A percentile compares a stretch with the other conserved stretches of the same genome.
These are phyloP conservation scores for Nepenthes mirabilis DNA, from an alignment of 148 eudicot species.

Conservation along the genomic window DNA sequence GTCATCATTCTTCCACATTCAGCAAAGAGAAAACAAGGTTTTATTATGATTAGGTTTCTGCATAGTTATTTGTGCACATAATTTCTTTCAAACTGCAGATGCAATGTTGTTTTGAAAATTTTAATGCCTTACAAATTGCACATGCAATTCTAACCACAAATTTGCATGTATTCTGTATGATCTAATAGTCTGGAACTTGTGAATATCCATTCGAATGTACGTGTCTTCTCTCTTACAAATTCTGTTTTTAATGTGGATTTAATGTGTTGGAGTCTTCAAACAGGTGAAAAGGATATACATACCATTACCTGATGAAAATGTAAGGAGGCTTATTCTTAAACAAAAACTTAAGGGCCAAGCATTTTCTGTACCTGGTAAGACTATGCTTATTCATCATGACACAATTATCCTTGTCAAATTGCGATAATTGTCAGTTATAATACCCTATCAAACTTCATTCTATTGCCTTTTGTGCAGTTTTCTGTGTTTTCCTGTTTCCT, in stretches of 20 bases:
- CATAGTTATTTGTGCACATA: too few species aligned
- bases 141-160: background rate
- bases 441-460: background rate
- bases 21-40: too few species aligned
- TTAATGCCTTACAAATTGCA: too few species aligned
- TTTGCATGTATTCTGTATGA: background rate
- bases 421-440: background rate
- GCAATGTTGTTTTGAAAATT: too few species aligned
- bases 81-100: too few species aligned
- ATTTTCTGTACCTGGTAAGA: conserved; percentile 84
- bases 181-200: background rate
- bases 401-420: background rate
- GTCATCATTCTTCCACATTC: too few species aligned
- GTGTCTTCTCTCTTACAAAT: background rate
- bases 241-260: background rate
- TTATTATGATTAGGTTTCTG: too few species aligned
- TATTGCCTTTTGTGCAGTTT: too few species aligned
- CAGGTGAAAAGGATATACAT: conserved; percentile 97
- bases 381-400: background rate
- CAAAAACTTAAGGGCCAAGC: conserved; percentile 82
- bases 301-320: conserved; percentile 79
- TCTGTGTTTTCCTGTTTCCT: background rate
- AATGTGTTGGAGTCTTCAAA: conserved; percentile 11
- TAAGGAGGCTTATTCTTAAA: conserved; percentile 57
- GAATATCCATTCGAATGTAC: background rate